Evolutionary conservation across 2,329 filamentous ascomycete species (phyloP), one percentile per base, ranked within the genome.

Genomic region (Botrytis elliptica): DNA sequence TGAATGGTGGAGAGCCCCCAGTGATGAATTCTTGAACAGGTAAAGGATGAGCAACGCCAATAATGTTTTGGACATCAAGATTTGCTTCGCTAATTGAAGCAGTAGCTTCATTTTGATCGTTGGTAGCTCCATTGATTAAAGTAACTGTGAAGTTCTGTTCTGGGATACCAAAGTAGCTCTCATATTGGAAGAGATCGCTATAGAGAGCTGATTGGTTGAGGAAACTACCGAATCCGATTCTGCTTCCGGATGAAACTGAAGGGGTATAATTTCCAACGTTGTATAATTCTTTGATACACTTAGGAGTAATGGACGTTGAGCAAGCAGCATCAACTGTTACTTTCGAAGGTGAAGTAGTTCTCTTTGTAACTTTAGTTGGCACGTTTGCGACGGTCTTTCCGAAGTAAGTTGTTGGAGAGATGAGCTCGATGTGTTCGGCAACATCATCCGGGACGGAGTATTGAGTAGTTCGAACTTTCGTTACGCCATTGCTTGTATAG

Each of bases 1-100:
- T 80, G 79, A 87, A 88, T 1, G 87, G 88, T 52, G 87, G 86
- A 29, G 79, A 80, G 29, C 88, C 88, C 57, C 86, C 88, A 16
- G 88, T 90, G 4, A 86, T 86, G 79, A 85, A 91, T 57, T 86
- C 85, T 6, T 82, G 85, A 59, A 90, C 84, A 14, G 85, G 85
- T 3, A 85, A 86, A 7, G 88, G 87, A 74, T 85, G 87, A 74
- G 82, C 83, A 52, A 90, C 84, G 46, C 85, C 86, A 36, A 88
- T 78, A 25, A 89, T 86, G 29, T 86, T 84, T 78, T 89, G 84
- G 14, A 86, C 88, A 79, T 91, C 89, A 14, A 79, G 63, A 71
- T 79, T 62, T 18, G 77, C 77, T n/a, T 79, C 78, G 10, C 69
- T 75, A 57, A 33, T 9, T 22, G 72, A 49, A 1, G 74, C 74